Evolutionary conservation across 2,329 filamentous ascomycete species (phyloP), one percentile per base, ranked within the genome.

Genomic region (Aspergillus chevalieri): DNA sequence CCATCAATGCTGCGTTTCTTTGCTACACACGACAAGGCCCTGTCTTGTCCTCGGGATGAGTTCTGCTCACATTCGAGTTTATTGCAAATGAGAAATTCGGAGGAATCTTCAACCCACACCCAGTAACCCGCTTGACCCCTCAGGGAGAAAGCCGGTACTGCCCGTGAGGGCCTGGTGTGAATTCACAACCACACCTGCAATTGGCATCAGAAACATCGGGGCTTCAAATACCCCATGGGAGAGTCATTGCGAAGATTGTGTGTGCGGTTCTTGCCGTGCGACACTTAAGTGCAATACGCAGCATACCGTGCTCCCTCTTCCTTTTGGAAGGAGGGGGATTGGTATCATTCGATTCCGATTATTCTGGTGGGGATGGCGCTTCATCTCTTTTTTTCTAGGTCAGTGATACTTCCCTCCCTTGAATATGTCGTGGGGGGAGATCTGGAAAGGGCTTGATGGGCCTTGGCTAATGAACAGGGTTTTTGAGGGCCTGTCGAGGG

Each of bases 21-120:
- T 91, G 87, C 87, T 86, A 85, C 86, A 87, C 81, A 82, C 70
- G 81, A 76, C 79, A 88, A 77, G 55, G 77, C 61, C 14, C 24
- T 43, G n/a, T 51, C 51, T 54, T 53, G 64, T 66, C 62, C 58
- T 60, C 57, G 53, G 46, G n/a, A 14, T 52, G 49, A 47, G 43
- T 12, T 45, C 48, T 44, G 38, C 36, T 50, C 52, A 38, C 19
- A 15, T 8, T 38, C 41, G 55, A 59, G 50, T 57, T 34, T 43
- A 52, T 72, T 75, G 88, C 89, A 91, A 89, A 89, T 91, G 88
- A 89, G 88, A 93, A 93, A 93, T 92, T 93, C 88, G 88, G 89
- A 93, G 89, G 87, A 93, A 84, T 91, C 87, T 91, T 89, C 87
- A 89, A 30, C 69, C 48, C 65, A 54, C 55, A 41, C 69, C 48